Evolutionary conservation across 257 asterid genomes (phyloP), one percentile per base, ranked within the genome.

Genomic region (Solanum clarkiae): DNA sequence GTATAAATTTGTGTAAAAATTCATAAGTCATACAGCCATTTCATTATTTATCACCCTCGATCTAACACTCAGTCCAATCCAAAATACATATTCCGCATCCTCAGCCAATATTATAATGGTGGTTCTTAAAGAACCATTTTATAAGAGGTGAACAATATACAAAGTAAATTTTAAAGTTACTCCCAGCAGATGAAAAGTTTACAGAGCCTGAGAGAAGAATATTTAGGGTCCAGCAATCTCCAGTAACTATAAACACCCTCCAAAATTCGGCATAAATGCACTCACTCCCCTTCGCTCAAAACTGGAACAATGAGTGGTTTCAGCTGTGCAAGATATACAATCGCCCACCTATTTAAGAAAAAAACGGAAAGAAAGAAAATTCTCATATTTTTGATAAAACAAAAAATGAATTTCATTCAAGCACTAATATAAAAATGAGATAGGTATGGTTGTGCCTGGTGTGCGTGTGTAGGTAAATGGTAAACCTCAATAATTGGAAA

Each of bases 301-400:
- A 95, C 89, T 20, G 98, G 98, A 80, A 95, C 98, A 47, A 95
- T 94, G 24, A 95, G 96, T 63, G 98, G 98, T 6, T 94, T 95
- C 98, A 95, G 89, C 91, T 95, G 98, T 71, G 98, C 92, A 86
- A 95, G 83, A 91, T 94, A 95, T 80, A 95, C 98, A 65, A 95
- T 95, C 40, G 98, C 98, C 98, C 98, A 95, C 98, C 97, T 95
- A 55, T 80, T 81, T 59, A n/a, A 1, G 22, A 15, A 75, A 87
- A 40, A 56, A 81, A 70, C 42, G 45, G 80, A 86, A 85, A 20
- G 1, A 49, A 55, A 82, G 57, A 65, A 53, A 77, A 24, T 51
- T 4, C 16, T 53, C 65, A 79, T 53, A 84, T 10, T 84, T 80
- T 55, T 83, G 59, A 54, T 32, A 32, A 29, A 72, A 72, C 60